Conservation (phyloP, 2,329 filamentous ascomycete species). For the Paecilomyces niveus region DNA sequence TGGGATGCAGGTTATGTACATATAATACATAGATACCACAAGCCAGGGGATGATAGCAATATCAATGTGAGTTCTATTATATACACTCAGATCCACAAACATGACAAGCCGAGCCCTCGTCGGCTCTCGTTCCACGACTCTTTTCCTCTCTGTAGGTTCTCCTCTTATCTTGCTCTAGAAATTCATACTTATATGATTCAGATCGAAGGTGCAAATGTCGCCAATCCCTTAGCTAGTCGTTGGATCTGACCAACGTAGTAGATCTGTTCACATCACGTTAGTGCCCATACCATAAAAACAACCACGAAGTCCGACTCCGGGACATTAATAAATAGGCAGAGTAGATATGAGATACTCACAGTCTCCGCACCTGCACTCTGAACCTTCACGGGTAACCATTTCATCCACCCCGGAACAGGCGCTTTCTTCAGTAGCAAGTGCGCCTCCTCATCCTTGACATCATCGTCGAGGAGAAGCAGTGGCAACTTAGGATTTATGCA, state of each 20-base stretch:
- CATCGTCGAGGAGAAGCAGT: conserved; percentile 1
- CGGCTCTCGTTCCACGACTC: no score
- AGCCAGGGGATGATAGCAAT: not conserved
- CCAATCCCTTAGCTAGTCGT: conserved; percentile 17
- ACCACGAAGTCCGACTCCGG: no score
- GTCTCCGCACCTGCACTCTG: conserved; percentile 4
- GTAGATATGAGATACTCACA: conserved; percentile 1
- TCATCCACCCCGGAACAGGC: not conserved
- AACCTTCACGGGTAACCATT: not conserved
- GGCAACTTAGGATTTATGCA: conserved; percentile 31
- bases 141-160: no score
- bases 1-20: not conserved
- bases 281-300: not conserved
- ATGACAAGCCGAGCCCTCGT: not conserved
- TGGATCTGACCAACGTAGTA: conserved; percentile 22
- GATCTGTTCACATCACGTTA: conserved; percentile 1
- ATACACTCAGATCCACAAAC: not conserved
- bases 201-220: conserved; percentile 9
- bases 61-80: not conserved
- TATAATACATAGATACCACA: not conserved
- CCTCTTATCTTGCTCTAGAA: no score
- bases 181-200: not conserved
- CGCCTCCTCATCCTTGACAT: conserved; percentile 2
- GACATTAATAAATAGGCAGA: not conserved
- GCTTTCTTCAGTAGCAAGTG: not conserved